phyloP scores from a whole-genome alignment of 139 green algal genomes.

The Klebsormidium nitens region DNA sequence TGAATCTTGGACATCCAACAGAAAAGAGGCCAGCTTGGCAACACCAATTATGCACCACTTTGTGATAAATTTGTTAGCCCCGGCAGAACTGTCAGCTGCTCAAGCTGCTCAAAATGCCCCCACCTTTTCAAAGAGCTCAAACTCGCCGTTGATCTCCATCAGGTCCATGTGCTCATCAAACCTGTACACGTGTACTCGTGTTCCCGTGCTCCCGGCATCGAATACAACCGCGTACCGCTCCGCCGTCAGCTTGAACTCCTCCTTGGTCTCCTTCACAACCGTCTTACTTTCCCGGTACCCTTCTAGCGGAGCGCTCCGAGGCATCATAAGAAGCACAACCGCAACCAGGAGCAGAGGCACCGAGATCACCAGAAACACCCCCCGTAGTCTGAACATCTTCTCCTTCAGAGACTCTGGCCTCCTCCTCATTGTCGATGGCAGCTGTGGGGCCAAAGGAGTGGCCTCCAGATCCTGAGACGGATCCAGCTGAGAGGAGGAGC shows the following conservation, averaged over 20 bases:
- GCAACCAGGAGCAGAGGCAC: slow-evolving; percentile 63
- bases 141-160: slow-evolving; percentile 20
- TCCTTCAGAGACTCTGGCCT: slow-evolving; percentile 30
- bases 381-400: slow-evolving; percentile 43
- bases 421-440: slow-evolving; percentile 27
- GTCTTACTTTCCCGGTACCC: not conserved
- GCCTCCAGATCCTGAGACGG: too few species aligned
- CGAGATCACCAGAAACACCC: slow-evolving; percentile 53
- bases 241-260: not conserved
- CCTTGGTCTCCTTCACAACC: not conserved
- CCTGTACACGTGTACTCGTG: slow-evolving; percentile 88
- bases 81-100: too few species aligned
- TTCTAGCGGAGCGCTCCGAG: slow-evolving; percentile 12
- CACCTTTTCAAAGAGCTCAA: slow-evolving; percentile 41
- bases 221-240: slow-evolving; percentile 82
- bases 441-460: too few species aligned
- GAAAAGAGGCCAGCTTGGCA: too few species aligned
- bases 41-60: too few species aligned
- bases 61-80: too few species aligned
- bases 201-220: slow-evolving; percentile 92
- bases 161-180: slow-evolving; percentile 57
- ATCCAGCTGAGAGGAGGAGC: too few species aligned
- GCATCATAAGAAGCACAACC: slow-evolving; percentile 53
- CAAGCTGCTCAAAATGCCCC: too few species aligned
- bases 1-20: too few species aligned